Evolutionary conservation across 2,329 filamentous ascomycete species (phyloP).

Genomic region (Cadophora gregata): DNA sequence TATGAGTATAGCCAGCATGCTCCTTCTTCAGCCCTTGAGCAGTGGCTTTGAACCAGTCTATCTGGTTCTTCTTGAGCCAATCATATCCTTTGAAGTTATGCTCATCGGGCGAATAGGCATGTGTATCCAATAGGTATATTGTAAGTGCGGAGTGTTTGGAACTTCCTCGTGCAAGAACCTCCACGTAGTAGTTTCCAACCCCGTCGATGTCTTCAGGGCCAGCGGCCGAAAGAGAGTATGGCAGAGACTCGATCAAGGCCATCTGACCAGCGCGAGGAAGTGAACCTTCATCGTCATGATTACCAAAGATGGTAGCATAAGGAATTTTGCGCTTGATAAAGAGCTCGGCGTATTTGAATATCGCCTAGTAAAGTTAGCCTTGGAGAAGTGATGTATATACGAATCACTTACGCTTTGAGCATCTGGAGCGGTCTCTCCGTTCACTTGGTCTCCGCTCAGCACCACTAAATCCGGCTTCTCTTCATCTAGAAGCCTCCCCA

Average conservation of each 20-base stretch:
- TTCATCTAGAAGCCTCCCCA: conserved; percentile 82
- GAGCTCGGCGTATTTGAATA: conserved; percentile 90
- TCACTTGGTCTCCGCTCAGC: conserved; percentile 92
- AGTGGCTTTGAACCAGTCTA: conserved; percentile 89
- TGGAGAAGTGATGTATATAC: background rate
- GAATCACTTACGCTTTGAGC: conserved; percentile 73
- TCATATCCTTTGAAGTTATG: conserved; percentile 90
- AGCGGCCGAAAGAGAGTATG: conserved; percentile 85
- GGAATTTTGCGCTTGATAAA: conserved; percentile 88
- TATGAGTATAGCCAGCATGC: conserved; percentile 85
- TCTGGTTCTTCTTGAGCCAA: conserved; percentile 94
- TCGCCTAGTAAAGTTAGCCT: conserved; percentile 59
- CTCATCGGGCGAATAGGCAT: conserved; percentile 90
- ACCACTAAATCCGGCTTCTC: conserved; percentile 94
- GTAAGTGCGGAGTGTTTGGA: conserved; percentile 90
- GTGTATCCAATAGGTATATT: conserved; percentile 93
- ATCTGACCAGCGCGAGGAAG: conserved; percentile 81
- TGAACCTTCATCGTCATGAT: conserved; percentile 89
- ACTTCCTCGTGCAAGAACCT: conserved; percentile 80
- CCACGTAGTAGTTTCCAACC: conserved; percentile 93
- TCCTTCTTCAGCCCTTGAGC: conserved; percentile 74
- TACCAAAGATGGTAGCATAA: conserved; percentile 93
- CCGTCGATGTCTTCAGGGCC: conserved; percentile 86
- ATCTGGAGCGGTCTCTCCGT: conserved; percentile 91
- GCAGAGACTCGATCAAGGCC: conserved; percentile 83